Base-by-base conservation (phyloP, 1,284 basidiomycete species). In the Exsudoporus floridanus region DNA sequence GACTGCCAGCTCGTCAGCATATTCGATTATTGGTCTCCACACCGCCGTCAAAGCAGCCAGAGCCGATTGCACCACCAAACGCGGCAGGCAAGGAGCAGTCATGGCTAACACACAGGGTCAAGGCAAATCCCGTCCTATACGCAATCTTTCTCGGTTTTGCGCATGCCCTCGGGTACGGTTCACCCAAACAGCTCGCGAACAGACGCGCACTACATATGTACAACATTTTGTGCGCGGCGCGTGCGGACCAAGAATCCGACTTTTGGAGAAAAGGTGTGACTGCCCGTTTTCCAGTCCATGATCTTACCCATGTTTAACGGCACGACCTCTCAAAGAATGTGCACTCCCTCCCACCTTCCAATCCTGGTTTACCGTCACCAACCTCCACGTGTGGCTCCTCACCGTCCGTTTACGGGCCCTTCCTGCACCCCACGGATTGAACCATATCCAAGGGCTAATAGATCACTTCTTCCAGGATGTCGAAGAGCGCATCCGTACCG, bases 381-480 rank as follows among this genome's bases (percentile, higher is more conserved):
- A 96, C 58, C 78, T 98, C 36, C 95, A 99, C 72, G 77, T 98
- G 50, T 94, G 95, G 85, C 78, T 98, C 53, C 83, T 98, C 44
- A 87, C 88, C 8, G 88, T 92, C 42, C 90, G 96, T 19, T 80
- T 98, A 25, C 90, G 96, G 13, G 85, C 92, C 0, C 83, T 99
- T 7, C 90, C 91, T 2, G 63, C 77, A 4, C 78, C 82, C 1
- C 77, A 86, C 43, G 89, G 88, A 21, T 73, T 75, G 57, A 70
- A 81, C 58, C 85, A 88, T 74, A 74, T 86, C 57, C 88, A 94
- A 73, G 92, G 87, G 44, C 78, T 98, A 50, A 80, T 98, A 59
- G 94, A 96, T 71, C 94, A 98, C 73, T 97, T 96, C 76, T 99
- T 99, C 78, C 79, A 95, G 61, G 93, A 99, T 68, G 82, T 94